phyloP scores from a whole-genome alignment of 192 early-diverging fungal genomes.

The Coemansia sp. region DNA sequence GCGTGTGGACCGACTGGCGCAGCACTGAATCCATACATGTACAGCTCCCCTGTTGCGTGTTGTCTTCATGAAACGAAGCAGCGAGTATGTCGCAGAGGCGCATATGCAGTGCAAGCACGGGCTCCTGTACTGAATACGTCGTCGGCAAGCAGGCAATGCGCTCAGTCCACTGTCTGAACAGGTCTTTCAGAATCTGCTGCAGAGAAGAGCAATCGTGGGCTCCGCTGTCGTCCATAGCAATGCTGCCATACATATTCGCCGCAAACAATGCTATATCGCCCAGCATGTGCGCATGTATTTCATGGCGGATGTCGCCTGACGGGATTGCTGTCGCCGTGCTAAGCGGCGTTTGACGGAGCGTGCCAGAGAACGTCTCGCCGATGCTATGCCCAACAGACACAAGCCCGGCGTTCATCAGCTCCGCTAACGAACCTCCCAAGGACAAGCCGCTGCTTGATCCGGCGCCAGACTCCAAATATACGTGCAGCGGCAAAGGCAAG shows the following conservation, averaged over 20 bases:
- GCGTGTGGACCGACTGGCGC: constrained; percentile 29
- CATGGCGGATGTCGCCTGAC: constrained; percentile 13
- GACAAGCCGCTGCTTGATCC: not conserved
- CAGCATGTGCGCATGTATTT: constrained; percentile 53
- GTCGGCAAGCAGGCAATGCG: constrained; percentile 36
- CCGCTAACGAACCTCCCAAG: constrained; percentile 6
- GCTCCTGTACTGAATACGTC: constrained; percentile 45
- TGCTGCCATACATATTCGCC: constrained; percentile 7
- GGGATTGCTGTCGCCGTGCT: not conserved
- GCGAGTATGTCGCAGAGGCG: constrained; percentile 36
- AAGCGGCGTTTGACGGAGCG: constrained; percentile 3
- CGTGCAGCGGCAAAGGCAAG: not conserved
- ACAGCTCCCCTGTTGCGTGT: constrained; percentile 1
- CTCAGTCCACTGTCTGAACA: constrained; percentile 42
- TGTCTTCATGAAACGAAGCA: not conserved
- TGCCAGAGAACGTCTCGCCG: constrained; percentile 12
- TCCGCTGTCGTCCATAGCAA: not conserved
- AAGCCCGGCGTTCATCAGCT: constrained; percentile 19
- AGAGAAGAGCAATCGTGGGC: constrained; percentile 12
- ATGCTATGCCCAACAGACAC: constrained; percentile 26
- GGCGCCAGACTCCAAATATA: not conserved
- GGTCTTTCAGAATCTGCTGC: constrained; percentile 8
- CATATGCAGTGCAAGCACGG: constrained; percentile 48
- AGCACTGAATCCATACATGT: constrained; percentile 17
- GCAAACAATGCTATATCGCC: constrained; percentile 43